A percentile compares a stretch with the other conserved stretches of the same genome.
These are phyloP conservation scores for Apiospora pterosperma DNA, from an alignment of 2,329 filamentous ascomycete genomes.

Conservation along the genomic window DNA sequence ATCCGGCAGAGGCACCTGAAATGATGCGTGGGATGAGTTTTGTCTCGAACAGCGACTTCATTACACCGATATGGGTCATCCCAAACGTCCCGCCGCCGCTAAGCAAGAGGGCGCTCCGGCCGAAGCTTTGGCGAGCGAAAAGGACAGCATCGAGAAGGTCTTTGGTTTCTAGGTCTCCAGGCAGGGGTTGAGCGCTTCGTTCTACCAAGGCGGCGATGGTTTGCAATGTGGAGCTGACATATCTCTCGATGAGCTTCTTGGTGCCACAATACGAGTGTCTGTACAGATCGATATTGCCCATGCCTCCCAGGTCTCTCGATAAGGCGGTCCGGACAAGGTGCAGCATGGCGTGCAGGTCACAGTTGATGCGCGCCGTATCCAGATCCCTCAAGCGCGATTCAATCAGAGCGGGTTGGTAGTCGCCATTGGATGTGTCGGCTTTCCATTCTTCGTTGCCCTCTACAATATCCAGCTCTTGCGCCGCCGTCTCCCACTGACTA, in stretches of 20 bases:
- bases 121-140: conserved; percentile 73
- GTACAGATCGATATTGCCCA: conserved; percentile 81
- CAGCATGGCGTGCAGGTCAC: conserved; percentile 74
- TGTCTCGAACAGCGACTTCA: conserved; percentile 75
- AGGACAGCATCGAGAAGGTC: conserved; percentile 66
- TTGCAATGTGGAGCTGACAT: conserved; percentile 74
- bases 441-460: conserved; percentile 86
- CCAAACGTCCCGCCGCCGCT: conserved; percentile 88
- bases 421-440: conserved; percentile 52
- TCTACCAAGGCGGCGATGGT: conserved; percentile 73
- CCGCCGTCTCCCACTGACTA: conserved; percentile 72
- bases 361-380: conserved; percentile 67
- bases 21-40: conserved; percentile 80
- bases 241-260: conserved; percentile 81
- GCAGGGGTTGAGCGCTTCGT: conserved; percentile 43
- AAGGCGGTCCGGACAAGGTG: conserved; percentile 77
- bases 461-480: conserved; percentile 71
- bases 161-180: conserved; percentile 54
- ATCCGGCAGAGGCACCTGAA: conserved; percentile 82
- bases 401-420: conserved; percentile 71
- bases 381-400: conserved; percentile 67
- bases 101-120: conserved; percentile 76
- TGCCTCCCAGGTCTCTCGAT: conserved; percentile 77
- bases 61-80: conserved; percentile 86
- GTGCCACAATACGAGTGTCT: conserved; percentile 82